Conservation (phyloP, 1,284 basidiomycete species). For the Pseudozyma pruni region DNA sequence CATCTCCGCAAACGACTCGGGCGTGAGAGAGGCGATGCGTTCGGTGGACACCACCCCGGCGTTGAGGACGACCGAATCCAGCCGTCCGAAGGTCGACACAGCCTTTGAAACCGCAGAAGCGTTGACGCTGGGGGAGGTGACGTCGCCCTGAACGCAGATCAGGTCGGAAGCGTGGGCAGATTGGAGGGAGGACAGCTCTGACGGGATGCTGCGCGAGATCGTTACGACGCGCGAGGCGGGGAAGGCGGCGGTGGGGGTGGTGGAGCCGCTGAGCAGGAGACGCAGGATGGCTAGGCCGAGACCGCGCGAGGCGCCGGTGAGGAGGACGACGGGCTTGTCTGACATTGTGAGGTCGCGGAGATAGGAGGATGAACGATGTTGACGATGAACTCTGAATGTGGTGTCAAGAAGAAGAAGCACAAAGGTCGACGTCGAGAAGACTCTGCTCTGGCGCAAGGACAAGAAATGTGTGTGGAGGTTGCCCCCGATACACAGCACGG, state of each 20-base stretch:
- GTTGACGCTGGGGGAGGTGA: conserved; percentile 72
- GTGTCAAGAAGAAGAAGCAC: no score
- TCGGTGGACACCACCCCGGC: conserved; percentile 74
- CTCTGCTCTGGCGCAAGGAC: no score
- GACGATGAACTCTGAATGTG: no score
- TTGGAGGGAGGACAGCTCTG: conserved; percentile 74
- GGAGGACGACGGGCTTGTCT: conserved; percentile 53
- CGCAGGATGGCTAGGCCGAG: conserved; percentile 80
- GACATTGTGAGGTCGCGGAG: conserved; percentile 7
- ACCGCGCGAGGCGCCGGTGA: conserved; percentile 71
- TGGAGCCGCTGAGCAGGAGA: conserved; percentile 71
- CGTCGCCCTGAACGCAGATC: conserved; percentile 75
- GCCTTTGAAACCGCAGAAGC: conserved; percentile 74
- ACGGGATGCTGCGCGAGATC: conserved; percentile 77
- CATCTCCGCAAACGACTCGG: conserved; percentile 72
- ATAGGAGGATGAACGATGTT: not conserved
- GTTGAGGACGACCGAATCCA: conserved; percentile 83
- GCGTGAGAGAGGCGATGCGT: conserved; percentile 70
- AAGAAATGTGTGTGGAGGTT: no score
- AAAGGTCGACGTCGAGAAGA: no score
- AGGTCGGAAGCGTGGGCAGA: conserved; percentile 56
- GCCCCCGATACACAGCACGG: no score
- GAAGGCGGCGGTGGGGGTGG: conserved; percentile 9
- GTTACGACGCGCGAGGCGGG: conserved; percentile 75
- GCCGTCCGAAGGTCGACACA: conserved; percentile 73